A percentile compares a stretch with the other conserved stretches of the same genome.
These are phyloP conservation scores for Canavalia ensiformis DNA, from an alignment of 306 rosid species.

Conservation along the genomic window DNA sequence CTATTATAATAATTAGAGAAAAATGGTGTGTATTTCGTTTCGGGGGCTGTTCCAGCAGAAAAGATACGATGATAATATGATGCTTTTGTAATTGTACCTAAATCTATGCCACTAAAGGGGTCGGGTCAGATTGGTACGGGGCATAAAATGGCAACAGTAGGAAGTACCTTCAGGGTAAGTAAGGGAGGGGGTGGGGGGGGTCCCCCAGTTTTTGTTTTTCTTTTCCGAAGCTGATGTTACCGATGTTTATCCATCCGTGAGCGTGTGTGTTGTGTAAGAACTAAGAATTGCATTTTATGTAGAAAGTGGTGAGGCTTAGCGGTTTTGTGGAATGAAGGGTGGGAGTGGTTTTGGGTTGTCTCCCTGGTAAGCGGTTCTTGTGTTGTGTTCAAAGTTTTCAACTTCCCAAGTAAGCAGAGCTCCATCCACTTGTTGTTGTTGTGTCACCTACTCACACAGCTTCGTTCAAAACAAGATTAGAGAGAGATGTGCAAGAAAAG, in stretches of 20 bases:
- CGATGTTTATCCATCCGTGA: not conserved
- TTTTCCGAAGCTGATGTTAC: not conserved
- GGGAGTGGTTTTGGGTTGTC: slow-evolving; percentile 44
- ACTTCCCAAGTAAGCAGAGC: slow-evolving; percentile 50
- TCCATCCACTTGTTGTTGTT: slow-evolving; percentile 51
- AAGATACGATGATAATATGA: not conserved
- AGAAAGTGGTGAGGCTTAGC: not conserved
- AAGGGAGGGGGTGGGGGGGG: not conserved
- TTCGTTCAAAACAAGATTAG: slow-evolving; percentile 31
- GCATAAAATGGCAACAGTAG: not conserved
- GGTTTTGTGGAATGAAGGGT: slow-evolving; percentile 18
- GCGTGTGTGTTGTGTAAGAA: too few species aligned
- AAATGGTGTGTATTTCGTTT: not conserved
- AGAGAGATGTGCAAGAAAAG: not conserved
- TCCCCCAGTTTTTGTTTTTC: not conserved
- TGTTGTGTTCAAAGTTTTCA: slow-evolving; percentile 63
- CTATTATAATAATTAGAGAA: not conserved
- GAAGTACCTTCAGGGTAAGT: not conserved
- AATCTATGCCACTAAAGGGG: slow-evolving; percentile 38
- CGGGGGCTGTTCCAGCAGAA: not conserved
- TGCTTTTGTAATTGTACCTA: slow-evolving; percentile 21
- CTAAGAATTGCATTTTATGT: too few species aligned
- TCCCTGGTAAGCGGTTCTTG: slow-evolving; percentile 54
- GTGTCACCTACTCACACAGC: slow-evolving; percentile 46
- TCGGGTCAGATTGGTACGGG: slow-evolving; percentile 45